Conservation (phyloP, 306 rosid species). For the Hippophae tibetana region DNA sequence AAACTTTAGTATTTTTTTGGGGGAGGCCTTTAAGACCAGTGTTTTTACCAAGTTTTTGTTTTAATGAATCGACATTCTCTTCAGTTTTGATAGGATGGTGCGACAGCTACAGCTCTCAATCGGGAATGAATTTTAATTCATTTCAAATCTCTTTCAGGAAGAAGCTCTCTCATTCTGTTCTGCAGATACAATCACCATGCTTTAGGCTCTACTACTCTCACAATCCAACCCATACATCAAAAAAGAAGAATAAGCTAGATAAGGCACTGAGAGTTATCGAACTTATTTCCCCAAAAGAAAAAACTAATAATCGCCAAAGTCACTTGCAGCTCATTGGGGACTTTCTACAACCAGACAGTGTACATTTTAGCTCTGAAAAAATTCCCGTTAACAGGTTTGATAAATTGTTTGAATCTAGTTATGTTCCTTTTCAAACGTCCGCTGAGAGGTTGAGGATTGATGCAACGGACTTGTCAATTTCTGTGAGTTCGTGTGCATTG, state of each 20-base stretch:
- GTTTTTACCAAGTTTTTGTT: too few relatives aligned
- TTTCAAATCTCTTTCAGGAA: neutral
- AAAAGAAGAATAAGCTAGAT: constrained; percentile 12
- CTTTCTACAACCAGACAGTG: constrained; percentile 25
- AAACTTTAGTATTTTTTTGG: too few relatives aligned
- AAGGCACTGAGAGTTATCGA: constrained; percentile 47
- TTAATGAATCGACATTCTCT: too few relatives aligned
- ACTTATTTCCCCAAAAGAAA: constrained; percentile 31
- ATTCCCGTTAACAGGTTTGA: constrained; percentile 1
- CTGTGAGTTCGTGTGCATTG: constrained; percentile 45
- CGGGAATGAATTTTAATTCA: neutral
- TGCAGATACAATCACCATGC: constrained; percentile 8
- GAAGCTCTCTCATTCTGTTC: neutral
- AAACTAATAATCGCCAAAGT: constrained; percentile 19
- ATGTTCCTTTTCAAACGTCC: constrained; percentile 7
- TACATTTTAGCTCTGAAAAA: constrained; percentile 5
- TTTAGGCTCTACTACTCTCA: constrained; percentile 25
- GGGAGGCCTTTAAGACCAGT: too few relatives aligned
- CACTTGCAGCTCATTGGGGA: constrained; percentile 62
- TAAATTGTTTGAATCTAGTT: constrained; percentile 17
- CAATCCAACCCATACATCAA: constrained; percentile 16
- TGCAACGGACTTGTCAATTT: constrained; percentile 43
- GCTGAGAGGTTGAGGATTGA: constrained; percentile 29
- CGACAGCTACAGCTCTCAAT: too few relatives aligned
- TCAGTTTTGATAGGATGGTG: too few relatives aligned